A percentile compares a stretch with the other conserved stretches of the same genome.
phyloP scores from a whole-genome alignment of 352 stramenopile species.

The Phytophthora hibernalis region DNA sequence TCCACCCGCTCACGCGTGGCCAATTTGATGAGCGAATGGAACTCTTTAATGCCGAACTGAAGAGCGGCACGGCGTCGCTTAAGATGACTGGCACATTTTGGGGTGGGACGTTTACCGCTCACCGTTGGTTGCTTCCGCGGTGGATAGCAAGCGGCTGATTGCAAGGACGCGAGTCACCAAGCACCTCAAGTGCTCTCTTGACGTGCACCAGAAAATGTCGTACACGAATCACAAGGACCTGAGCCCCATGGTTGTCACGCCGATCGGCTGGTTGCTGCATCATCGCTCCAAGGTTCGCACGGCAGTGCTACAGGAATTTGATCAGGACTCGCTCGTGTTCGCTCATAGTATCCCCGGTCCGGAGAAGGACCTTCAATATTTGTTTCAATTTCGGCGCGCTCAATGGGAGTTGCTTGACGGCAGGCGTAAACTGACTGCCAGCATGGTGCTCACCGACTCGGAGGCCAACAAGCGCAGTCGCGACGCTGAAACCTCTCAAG shows the following conservation, averaged over 20 bases:
- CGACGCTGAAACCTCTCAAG: conserved; percentile 27
- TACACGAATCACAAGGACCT: conserved; percentile 34
- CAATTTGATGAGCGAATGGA: conserved; percentile 28
- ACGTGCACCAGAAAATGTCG: conserved; percentile 25
- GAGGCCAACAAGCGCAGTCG: conserved; percentile 34
- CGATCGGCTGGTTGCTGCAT: conserved; percentile 33
- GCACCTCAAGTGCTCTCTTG: conserved; percentile 19
- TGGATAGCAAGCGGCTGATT: conserved; percentile 27
- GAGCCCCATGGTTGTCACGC: conserved; percentile 32
- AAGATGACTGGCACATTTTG: conserved; percentile 30
- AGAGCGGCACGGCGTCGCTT: neutral
- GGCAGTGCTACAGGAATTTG: conserved; percentile 38
- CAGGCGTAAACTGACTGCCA: conserved; percentile 21
- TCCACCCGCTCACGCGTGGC: conserved; percentile 29
- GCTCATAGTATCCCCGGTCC: conserved; percentile 29
- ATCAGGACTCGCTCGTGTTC: conserved; percentile 37
- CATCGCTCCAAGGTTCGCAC: conserved; percentile 24
- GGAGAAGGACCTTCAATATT: conserved; percentile 23
- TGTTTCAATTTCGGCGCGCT: conserved; percentile 27
- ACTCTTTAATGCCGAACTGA: conserved; percentile 26
- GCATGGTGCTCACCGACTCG: conserved; percentile 37
- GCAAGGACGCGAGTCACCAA: conserved; percentile 19
- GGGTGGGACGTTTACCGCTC: conserved; percentile 36
- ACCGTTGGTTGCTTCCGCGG: conserved; percentile 29
- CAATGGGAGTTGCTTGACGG: conserved; percentile 26